Base-by-base conservation (phyloP, 768 basidiomycete genomes). In the Xerocomellus intermedius region DNA sequence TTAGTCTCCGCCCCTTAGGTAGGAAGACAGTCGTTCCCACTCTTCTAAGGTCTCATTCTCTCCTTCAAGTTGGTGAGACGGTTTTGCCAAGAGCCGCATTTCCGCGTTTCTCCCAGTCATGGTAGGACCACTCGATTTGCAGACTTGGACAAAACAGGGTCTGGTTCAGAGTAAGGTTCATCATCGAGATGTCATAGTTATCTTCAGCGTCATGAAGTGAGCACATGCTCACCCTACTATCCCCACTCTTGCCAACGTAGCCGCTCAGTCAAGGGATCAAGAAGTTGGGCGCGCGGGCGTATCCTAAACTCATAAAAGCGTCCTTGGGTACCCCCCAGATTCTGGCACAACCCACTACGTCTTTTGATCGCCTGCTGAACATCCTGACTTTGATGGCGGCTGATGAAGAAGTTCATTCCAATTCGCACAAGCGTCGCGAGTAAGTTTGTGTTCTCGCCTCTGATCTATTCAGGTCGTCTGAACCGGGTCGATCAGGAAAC, bases 281-380 rank as follows among this genome's bases (percentile, higher is more conserved):
- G 55, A 53, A 57, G 50, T 2, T 48, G 55, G 36, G 43, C 17
- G 5, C 42, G 7, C 14, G 4, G 9, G 5, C 22, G 12, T 16
- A 19, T 30, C 64, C 61, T 68, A 22, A 24, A 55, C 53, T 56
- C 28, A 55, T 66, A 69, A 55, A 57, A 43, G 3, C 33, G n/a
- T 62, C 33, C 30, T 48, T 28, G 19, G 1, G 30, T 10, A 6
- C 30, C 10, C 30, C 2, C 30, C 30, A 30, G 30, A 2, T 9
- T 30, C 9, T 10, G 30, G 10, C 30, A 30, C 9, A 9, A 10
- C 10, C 10, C 30, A 30, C 10, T 30, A 30, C 30, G 30, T 10
- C 2, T 30, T 3, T 10, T 30, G 30, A 10, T 52, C 42, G 30
- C 38, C 9, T 37, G 9, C 13, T 12, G 8, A 43, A 24, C 30